Percentiles rank a stretch among this genome's conserved stretches.
phyloP scores from a whole-genome alignment of 306 rosid genomes.

The Ochetophila trinervis region DNA sequence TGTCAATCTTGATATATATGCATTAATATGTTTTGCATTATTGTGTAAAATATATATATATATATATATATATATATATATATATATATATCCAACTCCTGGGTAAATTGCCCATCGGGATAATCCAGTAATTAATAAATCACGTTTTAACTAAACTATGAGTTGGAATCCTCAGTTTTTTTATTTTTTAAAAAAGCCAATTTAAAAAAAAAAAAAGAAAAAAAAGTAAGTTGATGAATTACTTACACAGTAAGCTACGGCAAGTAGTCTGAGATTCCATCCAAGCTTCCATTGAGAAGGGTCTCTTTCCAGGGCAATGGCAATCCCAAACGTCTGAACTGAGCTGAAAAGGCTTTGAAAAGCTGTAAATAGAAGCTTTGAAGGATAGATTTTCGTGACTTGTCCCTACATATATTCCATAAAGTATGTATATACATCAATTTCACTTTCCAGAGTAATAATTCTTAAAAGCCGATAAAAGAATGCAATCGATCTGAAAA shows the following conservation, averaged over 20 bases:
- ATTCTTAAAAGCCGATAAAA: not conserved
- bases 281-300: slow-evolving; percentile 69
- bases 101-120: too few relatives aligned
- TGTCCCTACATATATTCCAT: slow-evolving; percentile 35
- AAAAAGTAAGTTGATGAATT: not conserved
- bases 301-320: slow-evolving; percentile 63
- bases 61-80: too few relatives aligned
- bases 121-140: too few relatives aligned
- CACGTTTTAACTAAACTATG: too few relatives aligned
- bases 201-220: too few relatives aligned
- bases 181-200: too few relatives aligned
- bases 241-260: slow-evolving; percentile 68
- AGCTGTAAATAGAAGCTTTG: slow-evolving; percentile 68
- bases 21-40: too few relatives aligned
- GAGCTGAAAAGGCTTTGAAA: slow-evolving; percentile 64
- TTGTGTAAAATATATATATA: too few relatives aligned
- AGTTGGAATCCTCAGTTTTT: too few relatives aligned
- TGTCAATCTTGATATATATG: too few relatives aligned
- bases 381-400: slow-evolving; percentile 61
- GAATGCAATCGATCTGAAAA: too few relatives aligned
- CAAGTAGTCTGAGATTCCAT: slow-evolving; percentile 63
- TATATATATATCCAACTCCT: too few relatives aligned
- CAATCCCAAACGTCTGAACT: slow-evolving; percentile 59
- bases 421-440: not conserved
- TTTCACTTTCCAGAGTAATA: not conserved